These are phyloP conservation scores for Alternaria solani DNA, from an alignment of 2,329 filamentous ascomycete genomes.

Conservation along the genomic window DNA sequence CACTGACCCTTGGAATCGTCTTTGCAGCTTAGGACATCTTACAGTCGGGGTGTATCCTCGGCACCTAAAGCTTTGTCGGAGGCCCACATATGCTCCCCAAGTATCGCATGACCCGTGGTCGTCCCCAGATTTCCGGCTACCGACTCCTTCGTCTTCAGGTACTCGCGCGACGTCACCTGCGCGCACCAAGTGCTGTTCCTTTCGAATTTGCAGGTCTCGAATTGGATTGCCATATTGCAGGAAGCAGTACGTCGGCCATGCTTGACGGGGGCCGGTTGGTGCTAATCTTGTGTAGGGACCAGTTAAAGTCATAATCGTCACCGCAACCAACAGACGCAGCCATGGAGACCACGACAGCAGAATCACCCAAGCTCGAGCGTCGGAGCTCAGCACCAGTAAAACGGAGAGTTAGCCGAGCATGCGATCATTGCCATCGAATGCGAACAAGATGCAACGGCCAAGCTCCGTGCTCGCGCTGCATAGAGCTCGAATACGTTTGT, in stretches of 20 bases:
- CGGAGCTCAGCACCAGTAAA: conserved; percentile 70
- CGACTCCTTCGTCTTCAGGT: conserved; percentile 28
- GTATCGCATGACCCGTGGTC: conserved; percentile 45
- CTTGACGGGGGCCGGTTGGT: conserved; percentile 2
- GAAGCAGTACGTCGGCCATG: conserved; percentile 13
- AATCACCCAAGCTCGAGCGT: conserved; percentile 43
- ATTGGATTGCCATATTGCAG: conserved; percentile 8
- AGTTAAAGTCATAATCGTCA: conserved; percentile 10
- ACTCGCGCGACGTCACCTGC: conserved; percentile 10
- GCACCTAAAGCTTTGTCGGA: conserved; percentile 41
- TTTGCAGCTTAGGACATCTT: conserved; percentile 37
- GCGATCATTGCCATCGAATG: conserved; percentile 95
- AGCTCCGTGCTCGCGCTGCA: conserved; percentile 88
- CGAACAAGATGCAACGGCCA: conserved; percentile 94
- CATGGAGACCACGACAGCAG: conserved; percentile 40
- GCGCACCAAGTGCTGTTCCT: conserved; percentile 3
- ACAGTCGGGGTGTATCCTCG: conserved; percentile 42
- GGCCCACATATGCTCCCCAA: conserved; percentile 49
- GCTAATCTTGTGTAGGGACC: conserved; percentile 17
- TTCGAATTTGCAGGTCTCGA: not conserved
- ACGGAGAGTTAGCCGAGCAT: conserved; percentile 88
- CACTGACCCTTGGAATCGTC: conserved; percentile 36
- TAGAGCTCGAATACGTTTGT: conserved; percentile 79
- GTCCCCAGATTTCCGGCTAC: conserved; percentile 38
- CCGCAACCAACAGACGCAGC: conserved; percentile 17